These are phyloP conservation scores for Danielozyma ontarioensis DNA, from an alignment of 805 yeast genomes.

Conservation along the genomic window DNA sequence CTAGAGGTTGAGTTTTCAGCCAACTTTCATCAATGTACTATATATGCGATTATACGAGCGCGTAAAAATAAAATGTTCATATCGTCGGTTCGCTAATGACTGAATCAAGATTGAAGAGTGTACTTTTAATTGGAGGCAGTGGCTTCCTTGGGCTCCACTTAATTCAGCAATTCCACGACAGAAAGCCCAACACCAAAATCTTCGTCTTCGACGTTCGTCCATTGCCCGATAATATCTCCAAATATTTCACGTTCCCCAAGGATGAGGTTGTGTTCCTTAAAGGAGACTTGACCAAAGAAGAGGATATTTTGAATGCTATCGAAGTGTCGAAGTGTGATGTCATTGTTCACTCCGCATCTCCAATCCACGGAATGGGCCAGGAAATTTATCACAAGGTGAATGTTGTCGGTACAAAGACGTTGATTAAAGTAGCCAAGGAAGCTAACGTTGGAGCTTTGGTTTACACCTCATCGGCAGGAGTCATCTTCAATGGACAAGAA, in stretches of 20 bases:
- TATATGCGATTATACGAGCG: no score
- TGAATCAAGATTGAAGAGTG: slow-evolving; percentile 45
- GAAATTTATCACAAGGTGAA: slow-evolving; percentile 85
- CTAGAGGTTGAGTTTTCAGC: no score
- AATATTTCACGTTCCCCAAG: slow-evolving; percentile 70
- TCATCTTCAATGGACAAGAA: slow-evolving; percentile 92
- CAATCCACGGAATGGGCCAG: slow-evolving; percentile 80
- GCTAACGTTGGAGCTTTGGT: slow-evolving; percentile 62
- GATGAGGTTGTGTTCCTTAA: slow-evolving; percentile 53
- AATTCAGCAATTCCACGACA: slow-evolving; percentile 73
- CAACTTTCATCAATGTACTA: no score
- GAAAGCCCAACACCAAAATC: slow-evolving; percentile 62
- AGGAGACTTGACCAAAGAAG: slow-evolving; percentile 79
- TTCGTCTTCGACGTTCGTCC: slow-evolving; percentile 91
- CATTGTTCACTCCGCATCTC: slow-evolving; percentile 94
- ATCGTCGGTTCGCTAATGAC: no score
- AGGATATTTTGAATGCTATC: slow-evolving; percentile 65
- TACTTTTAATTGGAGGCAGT: slow-evolving; percentile 89
- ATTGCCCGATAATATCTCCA: slow-evolving; percentile 65
- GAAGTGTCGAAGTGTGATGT: slow-evolving; percentile 56
- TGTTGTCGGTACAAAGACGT: slow-evolving; percentile 78
- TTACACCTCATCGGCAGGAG: slow-evolving; percentile 97
- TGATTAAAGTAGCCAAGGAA: slow-evolving; percentile 58
- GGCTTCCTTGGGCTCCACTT: slow-evolving; percentile 93
- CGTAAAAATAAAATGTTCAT: no score